Base-by-base conservation (phyloP, 164 flowering plant species). In the Piper longum region DNA sequence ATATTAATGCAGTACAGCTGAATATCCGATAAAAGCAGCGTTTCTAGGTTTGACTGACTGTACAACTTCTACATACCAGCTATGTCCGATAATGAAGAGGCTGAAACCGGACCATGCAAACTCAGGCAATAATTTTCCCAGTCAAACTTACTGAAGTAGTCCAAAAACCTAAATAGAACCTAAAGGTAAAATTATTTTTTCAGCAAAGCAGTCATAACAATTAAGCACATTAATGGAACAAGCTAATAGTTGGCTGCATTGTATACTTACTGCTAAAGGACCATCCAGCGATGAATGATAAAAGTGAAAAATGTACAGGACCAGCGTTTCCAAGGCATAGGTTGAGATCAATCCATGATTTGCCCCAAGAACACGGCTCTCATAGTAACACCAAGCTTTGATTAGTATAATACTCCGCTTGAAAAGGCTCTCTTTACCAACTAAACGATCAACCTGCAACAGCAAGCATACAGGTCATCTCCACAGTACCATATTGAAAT, bases 361-460 rank as follows among this genome's bases (percentile, higher is more conserved):
- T 62, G 97, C 96, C 62, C 97, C 97, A 59, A 93, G 89, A 65
- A 90, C 84, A 41, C 95, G 95, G 64, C 98, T 92, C 70, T 88
- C 98, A 70, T 89, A 88, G 71, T 85, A 92, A 70, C 96, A 93
- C 99, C 99, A 93, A 14, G 98, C 90, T 68, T 93, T 93, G 16
- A 88, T 85, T 64, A 93, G 73, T 67, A 90, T 82, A 61, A 93
- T 84, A 71, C 97, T 93, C 60, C 91, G 88, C 70, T 93, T 93
- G 61, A 93, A 88, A 14, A 90, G 84, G 76, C 90, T 83, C 56
- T 84, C 79, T 69, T 82, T 86, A 11, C 89, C 91, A 70, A 88
- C 84, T 19, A 79, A 74, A 45, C 73, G 76, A 75, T 93, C 96
- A 62, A 88, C 84, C 97, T 93, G 81, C 52, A 48, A 5, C 14